A percentile compares a stretch with the other conserved stretches of the same genome.
Evolutionary conservation across 495 filamentous ascomycete genomes (phyloP).

Genomic region (Chaetomium fimeti): DNA sequence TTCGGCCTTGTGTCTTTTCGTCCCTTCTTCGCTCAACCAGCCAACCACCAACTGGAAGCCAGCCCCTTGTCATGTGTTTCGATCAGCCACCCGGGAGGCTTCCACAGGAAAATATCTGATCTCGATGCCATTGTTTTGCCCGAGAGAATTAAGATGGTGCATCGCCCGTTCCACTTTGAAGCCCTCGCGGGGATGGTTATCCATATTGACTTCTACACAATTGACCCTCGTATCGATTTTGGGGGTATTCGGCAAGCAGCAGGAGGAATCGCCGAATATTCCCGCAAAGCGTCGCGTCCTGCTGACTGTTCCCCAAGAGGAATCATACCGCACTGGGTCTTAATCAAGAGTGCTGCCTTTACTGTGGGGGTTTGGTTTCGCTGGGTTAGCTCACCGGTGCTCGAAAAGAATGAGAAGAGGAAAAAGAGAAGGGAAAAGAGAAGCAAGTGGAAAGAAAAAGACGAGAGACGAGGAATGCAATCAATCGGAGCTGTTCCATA

Average conservation of each 20-base stretch:
- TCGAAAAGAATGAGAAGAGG: background rate
- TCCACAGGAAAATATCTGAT: background rate
- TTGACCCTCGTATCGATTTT: background rate
- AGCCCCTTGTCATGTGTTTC: slow-evolving; percentile 15
- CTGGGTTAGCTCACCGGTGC: background rate
- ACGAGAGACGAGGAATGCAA: background rate
- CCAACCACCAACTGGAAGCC: slow-evolving; percentile 19
- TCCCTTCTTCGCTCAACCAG: background rate
- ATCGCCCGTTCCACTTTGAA: slow-evolving; percentile 5
- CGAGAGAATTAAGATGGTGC: background rate
- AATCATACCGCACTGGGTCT: no score
- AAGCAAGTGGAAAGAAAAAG: background rate
- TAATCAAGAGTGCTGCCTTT: background rate
- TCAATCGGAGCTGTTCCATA: background rate
- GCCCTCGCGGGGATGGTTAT: background rate
- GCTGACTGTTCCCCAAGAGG: background rate
- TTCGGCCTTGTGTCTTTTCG: slow-evolving; percentile 16
- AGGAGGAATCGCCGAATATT: slow-evolving; percentile 19
- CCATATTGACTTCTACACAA: background rate
- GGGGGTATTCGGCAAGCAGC: background rate
- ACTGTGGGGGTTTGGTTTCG: background rate
- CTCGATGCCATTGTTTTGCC: slow-evolving; percentile 4
- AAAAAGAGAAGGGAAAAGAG: background rate
- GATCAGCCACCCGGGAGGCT: slow-evolving; percentile 12
- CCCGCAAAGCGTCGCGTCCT: slow-evolving; percentile 11